Evolutionary conservation across 2,329 filamentous ascomycete genomes (phyloP).

Genomic region (Neoarthrinium moseri): DNA sequence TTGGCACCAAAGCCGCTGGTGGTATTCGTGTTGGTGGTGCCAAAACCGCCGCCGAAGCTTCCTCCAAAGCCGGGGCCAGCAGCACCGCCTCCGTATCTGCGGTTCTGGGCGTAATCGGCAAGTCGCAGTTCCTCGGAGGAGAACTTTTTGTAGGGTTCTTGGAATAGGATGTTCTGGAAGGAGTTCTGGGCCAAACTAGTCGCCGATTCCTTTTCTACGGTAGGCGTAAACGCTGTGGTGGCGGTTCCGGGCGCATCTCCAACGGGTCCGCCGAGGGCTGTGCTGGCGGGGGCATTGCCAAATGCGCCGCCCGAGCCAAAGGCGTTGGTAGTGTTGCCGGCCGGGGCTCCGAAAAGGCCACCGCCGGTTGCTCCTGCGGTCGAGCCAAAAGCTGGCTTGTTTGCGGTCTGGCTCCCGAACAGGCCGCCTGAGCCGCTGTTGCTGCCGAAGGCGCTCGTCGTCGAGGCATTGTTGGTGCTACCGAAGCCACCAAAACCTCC

Average conservation of each 20-base stretch:
- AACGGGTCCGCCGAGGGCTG: slow-evolving; percentile 47
- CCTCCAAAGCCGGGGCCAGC: slow-evolving; percentile 65
- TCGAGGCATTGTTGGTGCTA: slow-evolving; percentile 33
- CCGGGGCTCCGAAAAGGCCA: slow-evolving; percentile 43
- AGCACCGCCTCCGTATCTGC: slow-evolving; percentile 78
- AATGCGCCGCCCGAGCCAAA: slow-evolving; percentile 39
- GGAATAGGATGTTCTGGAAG: slow-evolving; percentile 79
- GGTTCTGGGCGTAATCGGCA: slow-evolving; percentile 85
- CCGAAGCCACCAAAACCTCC: slow-evolving; percentile 32
- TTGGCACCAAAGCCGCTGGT: slow-evolving; percentile 25
- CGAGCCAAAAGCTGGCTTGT: slow-evolving; percentile 51
- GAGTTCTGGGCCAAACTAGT: slow-evolving; percentile 55
- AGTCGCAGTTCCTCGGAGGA: slow-evolving; percentile 83
- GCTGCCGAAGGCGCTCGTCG: slow-evolving; percentile 36
- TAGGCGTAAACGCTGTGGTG: slow-evolving; percentile 65
- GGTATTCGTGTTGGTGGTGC: slow-evolving; percentile 16
- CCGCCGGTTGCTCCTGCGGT: slow-evolving; percentile 40
- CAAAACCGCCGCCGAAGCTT: slow-evolving; percentile 11
- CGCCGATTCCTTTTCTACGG: slow-evolving; percentile 68
- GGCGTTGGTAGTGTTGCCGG: slow-evolving; percentile 22
- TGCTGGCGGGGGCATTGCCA: slow-evolving; percentile 42
- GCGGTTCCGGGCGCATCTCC: slow-evolving; percentile 69
- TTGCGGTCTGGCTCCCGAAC: slow-evolving; percentile 27
- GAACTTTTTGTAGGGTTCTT: slow-evolving; percentile 81
- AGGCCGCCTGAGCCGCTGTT: slow-evolving; percentile 21